phyloP scores from a whole-genome alignment of 1,284 basidiomycete species.

The Cutaneotrichosporon mucoides region DNA sequence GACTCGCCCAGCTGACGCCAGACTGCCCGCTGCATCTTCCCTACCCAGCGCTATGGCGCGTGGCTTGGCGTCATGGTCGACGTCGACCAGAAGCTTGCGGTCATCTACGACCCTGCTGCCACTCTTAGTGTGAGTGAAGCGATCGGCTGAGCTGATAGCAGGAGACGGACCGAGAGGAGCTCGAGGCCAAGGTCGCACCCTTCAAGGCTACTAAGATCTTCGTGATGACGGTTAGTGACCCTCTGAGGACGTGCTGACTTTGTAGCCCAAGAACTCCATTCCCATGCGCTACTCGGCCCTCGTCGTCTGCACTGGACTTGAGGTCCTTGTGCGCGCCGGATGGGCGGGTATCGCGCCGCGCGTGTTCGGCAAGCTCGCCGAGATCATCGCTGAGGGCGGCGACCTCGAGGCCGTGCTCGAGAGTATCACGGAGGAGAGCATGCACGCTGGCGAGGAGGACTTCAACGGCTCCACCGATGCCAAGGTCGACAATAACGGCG shows the following conservation, averaged over 20 bases:
- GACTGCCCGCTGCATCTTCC: neutral
- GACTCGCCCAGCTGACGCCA: neutral
- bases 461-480: neutral
- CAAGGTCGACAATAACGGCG: neutral
- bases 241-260: neutral
- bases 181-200: neutral
- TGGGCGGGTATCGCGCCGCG: neutral
- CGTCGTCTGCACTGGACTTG: neutral
- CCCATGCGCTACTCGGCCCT: neutral
- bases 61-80: neutral
- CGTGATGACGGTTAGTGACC: neutral
- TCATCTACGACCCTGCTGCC: neutral
- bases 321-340: constrained; percentile 1
- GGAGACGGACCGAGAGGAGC: neutral
- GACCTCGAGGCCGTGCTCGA: neutral
- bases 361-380: neutral
- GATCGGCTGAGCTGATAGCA: neutral
- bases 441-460: neutral
- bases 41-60: neutral
- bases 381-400: neutral
- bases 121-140: neutral
- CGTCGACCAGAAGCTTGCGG: neutral
- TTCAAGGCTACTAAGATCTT: neutral
- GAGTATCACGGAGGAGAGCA: neutral
- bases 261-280: neutral